Evolutionary conservation across 208 protist genomes (phyloP).

Genomic region (Leptomonas seymouri): DNA sequence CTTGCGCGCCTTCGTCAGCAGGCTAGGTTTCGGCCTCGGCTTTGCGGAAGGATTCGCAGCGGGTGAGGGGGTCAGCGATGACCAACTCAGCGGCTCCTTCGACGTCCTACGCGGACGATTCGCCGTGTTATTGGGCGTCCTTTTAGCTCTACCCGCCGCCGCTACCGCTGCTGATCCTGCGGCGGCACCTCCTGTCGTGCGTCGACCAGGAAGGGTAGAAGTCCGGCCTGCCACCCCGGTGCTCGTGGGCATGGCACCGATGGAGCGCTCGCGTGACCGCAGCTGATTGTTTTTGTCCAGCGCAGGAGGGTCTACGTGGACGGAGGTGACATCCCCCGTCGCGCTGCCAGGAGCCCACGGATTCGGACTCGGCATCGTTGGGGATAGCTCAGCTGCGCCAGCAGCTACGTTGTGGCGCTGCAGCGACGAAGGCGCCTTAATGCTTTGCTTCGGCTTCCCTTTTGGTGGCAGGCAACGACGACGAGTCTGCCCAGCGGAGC

Average conservation of each 20-base stretch:
- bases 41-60: not conserved
- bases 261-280: not conserved
- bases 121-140: not conserved
- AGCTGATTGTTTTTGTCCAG: not conserved
- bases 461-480: not conserved
- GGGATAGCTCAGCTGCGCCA: not conserved
- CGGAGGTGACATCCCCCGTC: not conserved
- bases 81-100: not conserved
- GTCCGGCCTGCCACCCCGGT: not conserved
- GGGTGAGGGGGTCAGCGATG: not conserved
- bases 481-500: not conserved
- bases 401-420: not conserved
- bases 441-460: not conserved
- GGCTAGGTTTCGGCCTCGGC: not conserved
- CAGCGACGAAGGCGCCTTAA: not conserved
- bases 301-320: slow-evolving; percentile 3
- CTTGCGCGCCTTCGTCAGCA: slow-evolving; percentile 3
- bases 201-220: no score
- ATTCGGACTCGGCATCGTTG: slow-evolving; percentile 13
- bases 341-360: slow-evolving; percentile 18
- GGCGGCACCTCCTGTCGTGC: not conserved
- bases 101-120: not conserved
- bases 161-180: not conserved
- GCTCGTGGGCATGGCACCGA: not conserved
- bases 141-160: not conserved